phyloP scores from a whole-genome alignment of 106 monocot genomes.

The Allium cepa region DNA sequence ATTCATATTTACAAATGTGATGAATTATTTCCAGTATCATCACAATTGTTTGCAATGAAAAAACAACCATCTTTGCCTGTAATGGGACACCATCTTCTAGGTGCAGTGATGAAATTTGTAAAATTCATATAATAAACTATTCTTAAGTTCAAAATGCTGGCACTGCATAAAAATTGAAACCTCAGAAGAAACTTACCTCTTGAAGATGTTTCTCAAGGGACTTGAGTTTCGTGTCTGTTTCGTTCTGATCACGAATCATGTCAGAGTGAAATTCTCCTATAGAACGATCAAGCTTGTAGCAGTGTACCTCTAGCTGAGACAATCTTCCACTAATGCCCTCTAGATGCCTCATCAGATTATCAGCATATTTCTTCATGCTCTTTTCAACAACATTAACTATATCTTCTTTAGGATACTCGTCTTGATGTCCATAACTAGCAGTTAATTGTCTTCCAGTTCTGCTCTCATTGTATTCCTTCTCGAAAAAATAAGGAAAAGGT shows the following conservation, averaged over 20 bases:
- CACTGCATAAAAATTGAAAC: too few species aligned
- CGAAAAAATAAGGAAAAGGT: not conserved
- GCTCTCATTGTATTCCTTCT: slow-evolving; percentile 58
- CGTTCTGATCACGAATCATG: slow-evolving; percentile 46
- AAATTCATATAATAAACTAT: too few species aligned
- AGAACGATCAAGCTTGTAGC: slow-evolving; percentile 78
- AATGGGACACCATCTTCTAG: too few species aligned
- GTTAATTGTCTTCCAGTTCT: slow-evolving; percentile 50
- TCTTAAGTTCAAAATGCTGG: too few species aligned
- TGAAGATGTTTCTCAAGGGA: slow-evolving; percentile 95
- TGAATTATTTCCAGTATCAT: too few species aligned
- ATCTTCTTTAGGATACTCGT: slow-evolving; percentile 52
- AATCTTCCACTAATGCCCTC: slow-evolving; percentile 76
- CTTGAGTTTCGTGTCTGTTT: slow-evolving; percentile 64
- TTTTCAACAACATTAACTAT: slow-evolving; percentile 62
- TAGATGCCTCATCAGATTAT: slow-evolving; percentile 63
- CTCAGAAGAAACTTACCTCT: slow-evolving; percentile 57
- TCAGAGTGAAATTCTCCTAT: slow-evolving; percentile 73
- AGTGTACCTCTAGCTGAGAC: slow-evolving; percentile 76
- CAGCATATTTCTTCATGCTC: slow-evolving; percentile 97
- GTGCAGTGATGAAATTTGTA: too few species aligned
- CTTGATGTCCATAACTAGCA: slow-evolving; percentile 49
- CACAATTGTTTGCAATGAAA: too few species aligned
- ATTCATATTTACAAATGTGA: too few species aligned
- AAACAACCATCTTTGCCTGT: too few species aligned